Percentiles rank a stretch among this genome's conserved stretches.
Evolutionary conservation across 345 rosid genomes (phyloP).

Genomic region (Bretschneidera sinensis): DNA sequence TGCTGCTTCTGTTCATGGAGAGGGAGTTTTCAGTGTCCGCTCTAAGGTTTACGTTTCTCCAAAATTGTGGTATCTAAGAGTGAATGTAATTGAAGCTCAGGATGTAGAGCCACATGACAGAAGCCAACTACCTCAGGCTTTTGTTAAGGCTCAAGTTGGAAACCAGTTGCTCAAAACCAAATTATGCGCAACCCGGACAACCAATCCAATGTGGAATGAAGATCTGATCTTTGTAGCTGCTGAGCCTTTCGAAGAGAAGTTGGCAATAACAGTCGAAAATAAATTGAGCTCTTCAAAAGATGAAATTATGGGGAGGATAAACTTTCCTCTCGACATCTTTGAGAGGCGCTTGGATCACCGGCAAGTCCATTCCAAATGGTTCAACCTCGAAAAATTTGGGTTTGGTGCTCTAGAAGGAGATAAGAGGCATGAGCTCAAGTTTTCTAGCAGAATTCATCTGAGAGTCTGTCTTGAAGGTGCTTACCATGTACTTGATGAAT

Average conservation of each 20-base stretch:
- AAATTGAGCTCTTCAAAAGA: slow-evolving; percentile 56
- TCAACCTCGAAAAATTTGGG: slow-evolving; percentile 75
- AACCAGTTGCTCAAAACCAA: slow-evolving; percentile 72
- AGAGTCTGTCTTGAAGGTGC: slow-evolving; percentile 90
- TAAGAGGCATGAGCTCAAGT: slow-evolving; percentile 75
- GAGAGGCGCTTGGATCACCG: slow-evolving; percentile 83
- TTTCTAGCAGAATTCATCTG: slow-evolving; percentile 70
- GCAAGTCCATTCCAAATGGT: slow-evolving; percentile 77
- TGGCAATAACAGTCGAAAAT: slow-evolving; percentile 63
- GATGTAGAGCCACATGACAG: slow-evolving; percentile 67
- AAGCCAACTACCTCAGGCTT: slow-evolving; percentile 66
- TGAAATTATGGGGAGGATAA: slow-evolving; percentile 64
- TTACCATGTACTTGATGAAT: slow-evolving; percentile 88
- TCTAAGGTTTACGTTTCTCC: slow-evolving; percentile 93
- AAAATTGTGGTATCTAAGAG: slow-evolving; percentile 78
- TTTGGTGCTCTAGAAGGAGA: slow-evolving; percentile 78
- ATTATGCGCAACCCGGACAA: slow-evolving; percentile 51
- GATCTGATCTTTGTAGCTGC: slow-evolving; percentile 89
- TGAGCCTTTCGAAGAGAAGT: slow-evolving; percentile 84
- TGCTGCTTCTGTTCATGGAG: slow-evolving; percentile 76
- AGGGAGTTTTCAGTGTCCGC: slow-evolving; percentile 64
- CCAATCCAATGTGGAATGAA: slow-evolving; percentile 79
- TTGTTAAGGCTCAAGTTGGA: slow-evolving; percentile 75
- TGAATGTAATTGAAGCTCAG: slow-evolving; percentile 89
- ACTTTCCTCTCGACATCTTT: slow-evolving; percentile 45